Evolutionary conservation across 2,329 filamentous ascomycete species (phyloP).

Genomic region (Paracorniculantispora psalliotae): DNA sequence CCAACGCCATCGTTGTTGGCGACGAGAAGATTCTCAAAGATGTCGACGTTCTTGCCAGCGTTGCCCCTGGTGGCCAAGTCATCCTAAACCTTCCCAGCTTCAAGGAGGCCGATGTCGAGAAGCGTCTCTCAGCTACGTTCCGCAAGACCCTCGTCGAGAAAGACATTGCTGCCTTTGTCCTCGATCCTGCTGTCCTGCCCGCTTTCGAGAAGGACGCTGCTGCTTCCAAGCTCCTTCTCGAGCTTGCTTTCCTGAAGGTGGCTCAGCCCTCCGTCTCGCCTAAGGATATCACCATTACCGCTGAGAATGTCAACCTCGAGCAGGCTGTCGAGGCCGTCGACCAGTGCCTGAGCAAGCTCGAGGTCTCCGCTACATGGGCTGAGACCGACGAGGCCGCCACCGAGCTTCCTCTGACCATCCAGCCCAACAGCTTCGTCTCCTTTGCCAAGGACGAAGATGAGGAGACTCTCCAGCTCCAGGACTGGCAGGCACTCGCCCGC

Average conservation of each 20-base stretch:
- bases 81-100: constrained; percentile 72
- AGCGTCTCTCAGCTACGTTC: constrained; percentile 67
- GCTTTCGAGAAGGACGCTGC: constrained; percentile 62
- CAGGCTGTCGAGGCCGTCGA: constrained; percentile 64
- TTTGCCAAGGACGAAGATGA: constrained; percentile 75
- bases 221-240: constrained; percentile 63
- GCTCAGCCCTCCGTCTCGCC: constrained; percentile 63
- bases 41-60: constrained; percentile 65
- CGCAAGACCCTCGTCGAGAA: constrained; percentile 68
- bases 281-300: constrained; percentile 60
- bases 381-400: constrained; percentile 53
- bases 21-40: constrained; percentile 75
- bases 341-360: constrained; percentile 64
- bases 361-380: constrained; percentile 76
- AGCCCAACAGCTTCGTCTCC: constrained; percentile 73
- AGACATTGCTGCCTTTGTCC: constrained; percentile 64
- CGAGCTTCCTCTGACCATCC: constrained; percentile 56
- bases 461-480: constrained; percentile 57
- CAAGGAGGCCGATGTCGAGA: constrained; percentile 87
- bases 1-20: constrained; percentile 74
- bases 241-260: constrained; percentile 79
- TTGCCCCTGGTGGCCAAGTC: constrained; percentile 67
- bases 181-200: constrained; percentile 67
- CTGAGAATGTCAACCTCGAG: constrained; percentile 42
- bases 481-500: constrained; percentile 83